Conservation (phyloP, 352 stramenopile genomes). For the Globisporangium uncinulatum region DNA sequence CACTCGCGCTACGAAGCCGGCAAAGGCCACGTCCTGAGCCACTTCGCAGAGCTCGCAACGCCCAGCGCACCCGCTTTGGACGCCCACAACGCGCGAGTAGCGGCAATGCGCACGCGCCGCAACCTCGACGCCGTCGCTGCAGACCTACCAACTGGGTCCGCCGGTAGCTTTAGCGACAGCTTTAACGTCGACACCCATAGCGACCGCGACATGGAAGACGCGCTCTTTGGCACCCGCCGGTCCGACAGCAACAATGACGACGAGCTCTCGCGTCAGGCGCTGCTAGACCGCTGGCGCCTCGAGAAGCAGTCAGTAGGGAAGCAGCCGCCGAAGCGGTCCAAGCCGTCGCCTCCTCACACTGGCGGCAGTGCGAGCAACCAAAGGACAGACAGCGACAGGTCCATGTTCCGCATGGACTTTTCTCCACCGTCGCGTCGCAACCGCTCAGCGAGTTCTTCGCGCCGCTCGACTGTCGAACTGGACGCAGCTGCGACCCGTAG, state of each 20-base stretch:
- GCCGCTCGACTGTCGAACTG: conserved; percentile 12
- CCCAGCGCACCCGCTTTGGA: conserved; percentile 13
- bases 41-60: conserved; percentile 52
- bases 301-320: conserved; percentile 7
- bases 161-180: neutral
- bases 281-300: conserved; percentile 18
- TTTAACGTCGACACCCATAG: neutral
- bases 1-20: conserved; percentile 37
- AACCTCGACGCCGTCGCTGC: conserved; percentile 2
- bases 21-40: conserved; percentile 51
- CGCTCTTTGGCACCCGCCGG: conserved; percentile 10
- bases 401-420: conserved; percentile 11
- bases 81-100: neutral
- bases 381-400: conserved; percentile 7
- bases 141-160: conserved; percentile 5
- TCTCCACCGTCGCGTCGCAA: conserved; percentile 18
- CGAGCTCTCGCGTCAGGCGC: conserved; percentile 16
- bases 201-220: conserved; percentile 16
- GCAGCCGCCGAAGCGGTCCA: conserved; percentile 13
- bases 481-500: conserved; percentile 3
- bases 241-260: conserved; percentile 9
- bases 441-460: conserved; percentile 8
- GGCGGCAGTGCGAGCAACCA: conserved; percentile 10
- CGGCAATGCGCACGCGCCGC: conserved; percentile 6
- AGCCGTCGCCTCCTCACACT: conserved; percentile 14